Conservation (phyloP, 2,329 filamentous ascomycete genomes). For the Ophiostoma angusticollis region DNA sequence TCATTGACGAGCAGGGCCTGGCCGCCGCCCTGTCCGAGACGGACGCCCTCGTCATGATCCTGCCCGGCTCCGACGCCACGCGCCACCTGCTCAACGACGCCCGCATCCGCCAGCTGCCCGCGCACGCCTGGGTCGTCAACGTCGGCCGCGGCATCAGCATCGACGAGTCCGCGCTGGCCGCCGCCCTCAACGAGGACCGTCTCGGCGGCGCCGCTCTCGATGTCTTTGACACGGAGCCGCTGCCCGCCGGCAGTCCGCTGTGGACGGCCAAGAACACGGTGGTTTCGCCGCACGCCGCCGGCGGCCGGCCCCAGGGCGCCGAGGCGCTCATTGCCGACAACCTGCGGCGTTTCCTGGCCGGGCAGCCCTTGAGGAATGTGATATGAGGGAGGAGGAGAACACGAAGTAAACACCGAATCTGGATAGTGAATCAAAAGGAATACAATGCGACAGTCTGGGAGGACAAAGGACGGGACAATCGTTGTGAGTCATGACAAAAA, state of each 20-base stretch:
- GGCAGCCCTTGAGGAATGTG: conserved; percentile 44
- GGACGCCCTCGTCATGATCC: conserved; percentile 36
- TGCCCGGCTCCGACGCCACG: conserved; percentile 29
- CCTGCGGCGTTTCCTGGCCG: conserved; percentile 44
- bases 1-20: conserved; percentile 28
- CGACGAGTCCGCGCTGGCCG: conserved; percentile 35
- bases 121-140: conserved; percentile 32
- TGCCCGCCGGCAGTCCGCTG: conserved; percentile 23
- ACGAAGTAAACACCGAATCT: too few relatives aligned
- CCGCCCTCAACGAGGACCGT: conserved; percentile 29
- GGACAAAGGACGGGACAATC: too few relatives aligned
- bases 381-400: conserved; percentile 9
- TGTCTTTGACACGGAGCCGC: conserved; percentile 33
- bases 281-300: conserved; percentile 28
- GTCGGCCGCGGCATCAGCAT: conserved; percentile 33
- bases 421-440: not conserved
- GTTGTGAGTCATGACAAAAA: too few relatives aligned
- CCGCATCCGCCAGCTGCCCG: conserved; percentile 25
- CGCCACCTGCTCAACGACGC: conserved; percentile 27
- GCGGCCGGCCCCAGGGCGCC: conserved; percentile 46
- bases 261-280: conserved; percentile 16
- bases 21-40: conserved; percentile 27
- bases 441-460: too few relatives aligned
- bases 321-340: conserved; percentile 50
- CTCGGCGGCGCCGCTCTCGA: conserved; percentile 38